phyloP scores from a whole-genome alignment of 495 filamentous ascomycete genomes.

The Penicillium turbatum region DNA sequence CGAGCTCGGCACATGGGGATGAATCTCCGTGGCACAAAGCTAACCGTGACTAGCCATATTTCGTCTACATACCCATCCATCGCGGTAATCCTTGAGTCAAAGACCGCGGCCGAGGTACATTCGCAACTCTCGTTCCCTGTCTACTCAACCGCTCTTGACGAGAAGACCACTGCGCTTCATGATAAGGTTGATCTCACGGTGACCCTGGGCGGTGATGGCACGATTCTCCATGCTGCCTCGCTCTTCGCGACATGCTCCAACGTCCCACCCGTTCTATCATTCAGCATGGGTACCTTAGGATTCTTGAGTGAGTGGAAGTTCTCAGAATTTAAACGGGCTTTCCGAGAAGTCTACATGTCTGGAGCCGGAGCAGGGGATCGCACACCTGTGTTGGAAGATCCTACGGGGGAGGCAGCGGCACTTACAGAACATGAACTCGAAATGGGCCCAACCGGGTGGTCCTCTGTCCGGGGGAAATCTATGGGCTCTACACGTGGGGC shows the following conservation, averaged over 20 bases:
- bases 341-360: slow-evolving; percentile 90
- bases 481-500: slow-evolving; percentile 72
- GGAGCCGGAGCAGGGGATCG: slow-evolving; percentile 60
- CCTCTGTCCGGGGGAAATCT: slow-evolving; percentile 68
- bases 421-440: slow-evolving; percentile 17
- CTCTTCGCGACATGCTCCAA: slow-evolving; percentile 77
- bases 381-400: slow-evolving; percentile 30
- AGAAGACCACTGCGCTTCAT: slow-evolving; percentile 39
- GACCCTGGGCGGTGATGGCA: slow-evolving; percentile 93
- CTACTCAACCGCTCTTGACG: slow-evolving; percentile 47
- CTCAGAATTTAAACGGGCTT: slow-evolving; percentile 80
- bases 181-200: slow-evolving; percentile 81
- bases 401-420: slow-evolving; percentile 16
- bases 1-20: neutral
- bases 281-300: slow-evolving; percentile 94
- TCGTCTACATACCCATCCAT: slow-evolving; percentile 72
- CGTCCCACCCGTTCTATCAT: slow-evolving; percentile 89
- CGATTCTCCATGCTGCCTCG: slow-evolving; percentile 85
- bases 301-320: slow-evolving; percentile 98
- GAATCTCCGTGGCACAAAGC: neutral
- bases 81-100: slow-evolving; percentile 76
- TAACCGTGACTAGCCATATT: slow-evolving; percentile 56
- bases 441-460: slow-evolving; percentile 56
- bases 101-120: slow-evolving; percentile 69
- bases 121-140: slow-evolving; percentile 71